Base-by-base conservation (phyloP, 2,329 filamentous ascomycete genomes). In the Grosmannia serpens region DNA sequence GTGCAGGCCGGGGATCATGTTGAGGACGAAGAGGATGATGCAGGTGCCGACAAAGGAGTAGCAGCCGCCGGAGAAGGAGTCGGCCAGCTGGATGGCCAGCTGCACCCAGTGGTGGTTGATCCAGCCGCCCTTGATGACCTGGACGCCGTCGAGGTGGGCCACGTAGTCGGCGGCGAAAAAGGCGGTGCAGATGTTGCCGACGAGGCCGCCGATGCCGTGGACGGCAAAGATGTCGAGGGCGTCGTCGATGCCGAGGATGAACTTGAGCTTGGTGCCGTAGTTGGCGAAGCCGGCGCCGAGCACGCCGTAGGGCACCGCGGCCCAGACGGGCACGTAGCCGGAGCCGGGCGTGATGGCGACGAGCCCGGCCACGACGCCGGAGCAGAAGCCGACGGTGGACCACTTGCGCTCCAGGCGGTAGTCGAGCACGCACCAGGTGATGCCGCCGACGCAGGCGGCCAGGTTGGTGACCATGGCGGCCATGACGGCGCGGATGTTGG, bases 301-400 rank as follows among this genome's bases (percentile, higher is more conserved):
- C 26, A 89, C 75, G 63, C 90, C 90, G 66, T 87, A 94, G 58
- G 92, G 75, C 31, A 95, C 83, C 2, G 90, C 87, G 4, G 90
- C 81, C 90, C 90, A 96, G 1, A 87, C 81, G 11, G 90, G 89
- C 17, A 95, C 89, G 68, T 82, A 95, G 58, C 81, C 91, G 59
- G 89, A 94, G 35, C 87, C 91, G 8, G 91, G 91, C 10, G 91
- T 96, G 64, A 96, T 95, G 60, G 86, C 86, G 7, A 96, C 90
- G 24, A 96, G 79, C 24, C 91, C 91, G 38, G 90, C 87, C 66
- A 96, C 87, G 27, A 95, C 87, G 62, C 91, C 91, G 0, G 88
- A 94, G 75, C 91, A 96, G 78, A 95, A 95, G 2, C 91, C 91
- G 29, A 96, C 90, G 2, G 89, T 92, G 0, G 89, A 95, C 87